Evolutionary conservation across 2,329 filamentous ascomycete species (phyloP), one percentile per base, ranked within the genome.

Genomic region (Fusarium sp.): DNA sequence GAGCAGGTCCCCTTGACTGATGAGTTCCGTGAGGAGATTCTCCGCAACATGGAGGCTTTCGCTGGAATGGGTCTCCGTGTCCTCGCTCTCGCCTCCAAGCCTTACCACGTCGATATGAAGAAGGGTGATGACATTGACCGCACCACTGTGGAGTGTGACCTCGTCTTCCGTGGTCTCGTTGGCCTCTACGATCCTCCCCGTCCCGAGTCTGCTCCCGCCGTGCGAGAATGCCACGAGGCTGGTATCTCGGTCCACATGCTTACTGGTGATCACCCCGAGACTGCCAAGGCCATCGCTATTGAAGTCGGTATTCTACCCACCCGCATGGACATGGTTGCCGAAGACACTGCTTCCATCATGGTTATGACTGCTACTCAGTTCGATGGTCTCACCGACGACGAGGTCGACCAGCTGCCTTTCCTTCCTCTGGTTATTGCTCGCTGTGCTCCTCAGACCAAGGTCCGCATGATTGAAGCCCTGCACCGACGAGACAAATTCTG

Each of bases 151-250:
- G 88, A 90, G 69, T 78, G 78, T 27, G 79, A 85, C 37, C 80
- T 91, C 21, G 79, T 79, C 39, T 89, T 90, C 74, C 82, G 84
- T 39, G 89, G 89, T 39, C 79, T 91, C 6, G 82, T 90, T 55
- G 89, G 88, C 38, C 81, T 91, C 6, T 90, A 90, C 62, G 89
- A 91, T 65, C 89, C 89, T 6, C 89, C 88, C 56, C 87, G 89
- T 2, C 79, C 84, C 0, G 88, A 91, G 70, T 88, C 88, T 3
- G 84, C 82, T 2, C 81, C 78, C 1, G 83, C 86, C 4, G 86
- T 89, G 32, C 75, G 78, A 25, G 76, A 80, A 55, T 88, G 86
- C 66, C 85, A 87, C 63, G 76, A 80, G 48, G 86, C 87, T 27
- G 87, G 87, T 44, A 88, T 89, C 50, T 78, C 81, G 27, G 87